Evolutionary conservation across 495 filamentous ascomycete species (phyloP).

Genomic region (Penicillium chermesinum): DNA sequence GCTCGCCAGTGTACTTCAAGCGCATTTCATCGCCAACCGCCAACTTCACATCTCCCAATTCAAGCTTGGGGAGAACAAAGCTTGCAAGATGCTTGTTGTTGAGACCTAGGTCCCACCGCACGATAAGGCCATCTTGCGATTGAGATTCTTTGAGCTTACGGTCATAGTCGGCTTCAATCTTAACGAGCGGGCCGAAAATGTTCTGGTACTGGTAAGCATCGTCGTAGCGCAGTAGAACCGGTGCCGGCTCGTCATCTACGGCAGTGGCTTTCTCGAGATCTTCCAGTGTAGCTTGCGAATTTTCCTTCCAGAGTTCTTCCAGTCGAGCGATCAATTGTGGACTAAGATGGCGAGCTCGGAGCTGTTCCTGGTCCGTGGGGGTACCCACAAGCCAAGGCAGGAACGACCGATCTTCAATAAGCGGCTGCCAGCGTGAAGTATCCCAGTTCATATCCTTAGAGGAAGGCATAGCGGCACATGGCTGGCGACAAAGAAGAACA

Average conservation of each 20-base stretch:
- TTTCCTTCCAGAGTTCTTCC: constrained; percentile 99
- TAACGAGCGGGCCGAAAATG: constrained; percentile 95
- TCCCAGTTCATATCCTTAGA: constrained; percentile 99
- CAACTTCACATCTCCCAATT: constrained; percentile 95
- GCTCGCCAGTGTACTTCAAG: constrained; percentile 89
- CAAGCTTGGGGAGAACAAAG: constrained; percentile 93
- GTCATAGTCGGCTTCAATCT: constrained; percentile 99
- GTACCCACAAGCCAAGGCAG: constrained; percentile 87
- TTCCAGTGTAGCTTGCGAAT: constrained; percentile 78
- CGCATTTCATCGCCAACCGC: constrained; percentile 99
- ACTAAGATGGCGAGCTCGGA: constrained; percentile 88
- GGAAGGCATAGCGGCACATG: constrained; percentile 87
- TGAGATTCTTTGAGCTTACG: constrained; percentile 98
- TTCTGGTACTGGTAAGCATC: constrained; percentile 99
- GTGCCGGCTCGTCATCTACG: constrained; percentile 91
- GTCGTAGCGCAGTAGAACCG: constrained; percentile 90
- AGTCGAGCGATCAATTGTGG: constrained; percentile 95
- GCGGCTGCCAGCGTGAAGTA: constrained; percentile 92
- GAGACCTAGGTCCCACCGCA: constrained; percentile 92
- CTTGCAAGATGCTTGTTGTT: constrained; percentile 98
- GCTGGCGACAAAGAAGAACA: constrained; percentile 92
- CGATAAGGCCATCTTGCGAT: constrained; percentile 87
- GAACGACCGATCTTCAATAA: constrained; percentile 96
- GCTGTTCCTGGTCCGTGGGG: constrained; percentile 90
- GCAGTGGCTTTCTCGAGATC: constrained; percentile 92